Evolutionary conservation across 2,329 filamentous ascomycete genomes (phyloP).

Genomic region (Thelonectria olida): DNA sequence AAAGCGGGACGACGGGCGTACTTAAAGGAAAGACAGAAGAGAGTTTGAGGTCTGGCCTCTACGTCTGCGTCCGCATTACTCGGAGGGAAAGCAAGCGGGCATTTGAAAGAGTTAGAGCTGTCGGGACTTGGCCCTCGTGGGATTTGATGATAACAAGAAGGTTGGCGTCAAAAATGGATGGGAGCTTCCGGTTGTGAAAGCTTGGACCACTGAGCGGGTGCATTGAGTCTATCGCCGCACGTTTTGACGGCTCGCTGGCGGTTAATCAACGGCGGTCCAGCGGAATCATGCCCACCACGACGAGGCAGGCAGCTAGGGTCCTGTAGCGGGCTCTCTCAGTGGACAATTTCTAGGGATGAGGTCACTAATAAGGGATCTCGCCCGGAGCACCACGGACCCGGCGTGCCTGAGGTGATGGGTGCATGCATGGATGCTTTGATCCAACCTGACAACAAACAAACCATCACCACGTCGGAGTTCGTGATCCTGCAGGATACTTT

Average conservation of each 20-base stretch:
- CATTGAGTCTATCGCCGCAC: conserved; percentile 18
- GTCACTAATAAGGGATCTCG: conserved; percentile 39
- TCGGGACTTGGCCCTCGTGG: conserved; percentile 35
- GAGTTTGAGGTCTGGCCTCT: conserved; percentile 34
- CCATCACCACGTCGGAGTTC: conserved; percentile 20
- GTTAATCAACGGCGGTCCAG: conserved; percentile 24
- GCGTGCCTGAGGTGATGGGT: background rate
- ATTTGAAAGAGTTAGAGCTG: conserved; percentile 21
- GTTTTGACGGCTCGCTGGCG: conserved; percentile 24
- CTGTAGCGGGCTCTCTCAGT: conserved; percentile 20
- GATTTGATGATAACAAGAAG: conserved; percentile 38
- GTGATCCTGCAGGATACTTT: conserved; percentile 25
- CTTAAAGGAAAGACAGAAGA: conserved; percentile 19
- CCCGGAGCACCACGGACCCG: too few relatives aligned
- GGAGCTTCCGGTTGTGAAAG: conserved; percentile 27
- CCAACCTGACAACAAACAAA: conserved; percentile 22
- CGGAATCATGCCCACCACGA: background rate
- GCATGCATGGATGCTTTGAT: too few relatives aligned
- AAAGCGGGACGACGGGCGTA: conserved; percentile 11
- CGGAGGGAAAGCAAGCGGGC: conserved; percentile 21
- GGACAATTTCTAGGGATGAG: conserved; percentile 34
- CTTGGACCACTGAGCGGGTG: conserved; percentile 35
- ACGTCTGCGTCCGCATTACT: conserved; percentile 37
- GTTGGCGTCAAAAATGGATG: conserved; percentile 39
- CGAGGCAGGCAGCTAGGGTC: conserved; percentile 1